These are phyloP conservation scores for Pholiota microspora DNA, from an alignment of 768 basidiomycete genomes.

Conservation along the genomic window DNA sequence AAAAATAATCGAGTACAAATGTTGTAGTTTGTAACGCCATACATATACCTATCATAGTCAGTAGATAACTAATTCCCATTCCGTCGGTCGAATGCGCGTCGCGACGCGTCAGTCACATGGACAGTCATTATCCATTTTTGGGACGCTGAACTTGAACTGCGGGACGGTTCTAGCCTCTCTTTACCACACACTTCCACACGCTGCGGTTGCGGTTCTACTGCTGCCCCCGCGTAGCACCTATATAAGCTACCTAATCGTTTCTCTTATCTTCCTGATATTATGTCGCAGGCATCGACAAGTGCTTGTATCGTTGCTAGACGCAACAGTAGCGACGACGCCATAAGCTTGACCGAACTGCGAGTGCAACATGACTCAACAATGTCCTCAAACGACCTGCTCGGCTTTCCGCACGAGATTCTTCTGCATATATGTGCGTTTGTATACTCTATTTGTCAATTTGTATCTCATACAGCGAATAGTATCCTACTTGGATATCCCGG, in stretches of 20 bases:
- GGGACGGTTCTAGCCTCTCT: neutral
- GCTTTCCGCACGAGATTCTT: slow-evolving; percentile 54
- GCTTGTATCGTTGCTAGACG: neutral
- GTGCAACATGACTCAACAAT: neutral
- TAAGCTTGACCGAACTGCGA: neutral
- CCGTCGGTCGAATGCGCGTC: neutral
- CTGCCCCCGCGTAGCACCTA: neutral
- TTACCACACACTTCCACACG: slow-evolving; percentile 3
- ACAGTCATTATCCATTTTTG: neutral
- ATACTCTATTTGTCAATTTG: neutral
- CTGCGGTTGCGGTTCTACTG: slow-evolving; percentile 2
- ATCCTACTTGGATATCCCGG: slow-evolving; percentile 72
- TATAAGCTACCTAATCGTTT: neutral
- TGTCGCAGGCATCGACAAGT: neutral
- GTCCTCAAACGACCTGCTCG: slow-evolving; percentile 22
- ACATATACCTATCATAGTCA: neutral
- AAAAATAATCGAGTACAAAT: neutral
- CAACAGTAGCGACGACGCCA: too few species aligned
- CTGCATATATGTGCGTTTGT: slow-evolving; percentile 56
- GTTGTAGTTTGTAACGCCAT: neutral
- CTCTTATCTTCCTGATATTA: neutral
- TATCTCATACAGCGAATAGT: slow-evolving; percentile 34
- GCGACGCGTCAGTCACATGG: slow-evolving; percentile 3
- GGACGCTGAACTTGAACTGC: neutral
- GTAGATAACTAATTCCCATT: neutral